Conservation (phyloP, 148 eudicot species). For the Bassia scoparia region DNA sequence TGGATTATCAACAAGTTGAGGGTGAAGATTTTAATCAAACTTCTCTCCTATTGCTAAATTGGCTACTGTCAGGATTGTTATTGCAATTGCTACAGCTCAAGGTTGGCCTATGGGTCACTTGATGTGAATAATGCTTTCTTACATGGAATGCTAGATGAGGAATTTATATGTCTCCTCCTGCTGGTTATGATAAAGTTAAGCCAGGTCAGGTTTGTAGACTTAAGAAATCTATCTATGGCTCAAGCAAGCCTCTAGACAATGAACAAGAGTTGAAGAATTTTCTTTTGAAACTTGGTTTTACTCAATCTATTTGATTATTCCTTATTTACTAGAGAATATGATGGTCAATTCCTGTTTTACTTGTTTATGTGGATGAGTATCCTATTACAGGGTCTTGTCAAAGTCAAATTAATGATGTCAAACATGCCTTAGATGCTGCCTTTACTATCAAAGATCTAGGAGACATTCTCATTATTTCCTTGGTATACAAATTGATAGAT, state of each 20-base stretch:
- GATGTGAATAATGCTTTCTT: conserved; percentile 12
- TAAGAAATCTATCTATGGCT: neutral
- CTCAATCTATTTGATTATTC: too few species aligned
- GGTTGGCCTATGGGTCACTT: neutral
- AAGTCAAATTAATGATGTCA: too few species aligned
- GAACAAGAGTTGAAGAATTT: neutral
- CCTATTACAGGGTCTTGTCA: too few species aligned
- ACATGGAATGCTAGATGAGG: neutral
- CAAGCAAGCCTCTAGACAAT: neutral
- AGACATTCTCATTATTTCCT: too few species aligned
- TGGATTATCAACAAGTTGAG: neutral
- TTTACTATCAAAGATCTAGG: too few species aligned
- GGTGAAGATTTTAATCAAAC: neutral
- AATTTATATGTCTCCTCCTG: neutral
- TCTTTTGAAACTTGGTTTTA: too few species aligned
- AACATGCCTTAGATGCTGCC: too few species aligned
- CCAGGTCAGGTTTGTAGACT: neutral
- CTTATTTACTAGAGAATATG: too few species aligned
- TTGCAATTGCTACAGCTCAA: neutral
- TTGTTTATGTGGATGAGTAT: too few species aligned
- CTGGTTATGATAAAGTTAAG: too few species aligned
- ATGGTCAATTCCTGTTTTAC: too few species aligned
- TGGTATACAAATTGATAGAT: too few species aligned
- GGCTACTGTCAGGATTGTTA: neutral
- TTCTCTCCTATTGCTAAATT: neutral